Evolutionary conservation across 2,329 filamentous ascomycete species (phyloP).

Genomic region (Aureobasidium melanogenum): DNA sequence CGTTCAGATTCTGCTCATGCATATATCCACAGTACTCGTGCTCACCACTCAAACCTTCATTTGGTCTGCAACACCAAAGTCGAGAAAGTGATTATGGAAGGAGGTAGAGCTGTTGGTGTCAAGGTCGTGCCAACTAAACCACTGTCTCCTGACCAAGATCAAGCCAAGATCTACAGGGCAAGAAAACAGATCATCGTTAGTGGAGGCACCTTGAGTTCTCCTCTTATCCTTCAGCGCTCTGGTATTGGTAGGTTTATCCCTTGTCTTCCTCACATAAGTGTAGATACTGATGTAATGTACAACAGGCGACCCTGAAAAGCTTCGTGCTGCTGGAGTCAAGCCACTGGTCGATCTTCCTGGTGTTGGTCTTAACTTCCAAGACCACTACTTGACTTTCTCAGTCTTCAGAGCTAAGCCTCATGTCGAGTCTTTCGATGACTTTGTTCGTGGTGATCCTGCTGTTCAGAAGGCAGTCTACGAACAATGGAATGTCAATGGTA

Average conservation of each 20-base stretch:
- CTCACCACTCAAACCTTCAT: constrained; percentile 62
- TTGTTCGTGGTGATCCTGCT: constrained; percentile 63
- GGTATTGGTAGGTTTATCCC: constrained; percentile 44
- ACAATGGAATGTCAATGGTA: constrained; percentile 72
- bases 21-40: constrained; percentile 67
- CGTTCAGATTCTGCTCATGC: constrained; percentile 70
- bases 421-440: constrained; percentile 72
- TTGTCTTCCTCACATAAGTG: too few species aligned
- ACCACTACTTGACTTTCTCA: constrained; percentile 65
- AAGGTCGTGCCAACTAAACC: constrained; percentile 64
- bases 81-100: constrained; percentile 66
- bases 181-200: constrained; percentile 67
- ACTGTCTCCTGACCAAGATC: constrained; percentile 44
- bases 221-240: constrained; percentile 65
- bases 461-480: constrained; percentile 65
- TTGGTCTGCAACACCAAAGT: constrained; percentile 68
- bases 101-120: constrained; percentile 63
- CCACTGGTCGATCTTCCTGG: constrained; percentile 62
- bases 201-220: constrained; percentile 64
- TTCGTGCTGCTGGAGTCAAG: constrained; percentile 58
- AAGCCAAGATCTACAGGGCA: constrained; percentile 54
- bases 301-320: constrained; percentile 57
- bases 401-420: constrained; percentile 65
- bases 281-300: background rate
- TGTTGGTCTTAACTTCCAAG: constrained; percentile 69